These are phyloP conservation scores for Naganishia onofrii DNA, from an alignment of 768 basidiomycete genomes.

Conservation along the genomic window DNA sequence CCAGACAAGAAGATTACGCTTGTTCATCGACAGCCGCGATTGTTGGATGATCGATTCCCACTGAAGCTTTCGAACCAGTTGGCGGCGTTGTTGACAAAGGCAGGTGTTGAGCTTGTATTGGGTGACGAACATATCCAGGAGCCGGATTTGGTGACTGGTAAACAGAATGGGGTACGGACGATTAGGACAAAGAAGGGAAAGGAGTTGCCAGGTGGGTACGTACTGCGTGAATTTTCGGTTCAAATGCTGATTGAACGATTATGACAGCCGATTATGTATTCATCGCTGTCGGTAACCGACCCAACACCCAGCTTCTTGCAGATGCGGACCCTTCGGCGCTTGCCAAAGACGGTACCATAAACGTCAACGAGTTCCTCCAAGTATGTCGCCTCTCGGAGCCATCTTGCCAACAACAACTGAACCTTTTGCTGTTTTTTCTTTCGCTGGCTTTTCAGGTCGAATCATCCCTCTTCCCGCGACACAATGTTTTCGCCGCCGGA, in stretches of 20 bases:
- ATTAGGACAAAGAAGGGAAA: conserved; percentile 40
- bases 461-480: conserved; percentile 32
- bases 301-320: conserved; percentile 37
- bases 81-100: conserved; percentile 34
- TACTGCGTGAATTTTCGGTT: no score
- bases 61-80: conserved; percentile 38
- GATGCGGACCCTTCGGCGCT: conserved; percentile 40
- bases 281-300: conserved; percentile 42
- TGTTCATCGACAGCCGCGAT: conserved; percentile 35
- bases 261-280: conserved; percentile 45
- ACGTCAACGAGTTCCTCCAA: conserved; percentile 38
- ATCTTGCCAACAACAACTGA: not conserved
- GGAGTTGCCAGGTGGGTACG: conserved; percentile 33
- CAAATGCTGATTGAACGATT: not conserved
- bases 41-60: conserved; percentile 37
- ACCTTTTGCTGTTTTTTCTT: not conserved
- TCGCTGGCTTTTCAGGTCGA: conserved; percentile 36
- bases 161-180: conserved; percentile 34
- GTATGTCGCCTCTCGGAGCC: conserved; percentile 29
- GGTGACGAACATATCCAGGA: conserved; percentile 27
- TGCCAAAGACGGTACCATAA: conserved; percentile 32
- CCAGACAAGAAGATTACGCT: conserved; percentile 43
- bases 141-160: conserved; percentile 37
- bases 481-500: conserved; percentile 46
- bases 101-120: conserved; percentile 41